Base-by-base conservation (phyloP, 78 protist genomes). In the Cavenderia fasciculata region DNA sequence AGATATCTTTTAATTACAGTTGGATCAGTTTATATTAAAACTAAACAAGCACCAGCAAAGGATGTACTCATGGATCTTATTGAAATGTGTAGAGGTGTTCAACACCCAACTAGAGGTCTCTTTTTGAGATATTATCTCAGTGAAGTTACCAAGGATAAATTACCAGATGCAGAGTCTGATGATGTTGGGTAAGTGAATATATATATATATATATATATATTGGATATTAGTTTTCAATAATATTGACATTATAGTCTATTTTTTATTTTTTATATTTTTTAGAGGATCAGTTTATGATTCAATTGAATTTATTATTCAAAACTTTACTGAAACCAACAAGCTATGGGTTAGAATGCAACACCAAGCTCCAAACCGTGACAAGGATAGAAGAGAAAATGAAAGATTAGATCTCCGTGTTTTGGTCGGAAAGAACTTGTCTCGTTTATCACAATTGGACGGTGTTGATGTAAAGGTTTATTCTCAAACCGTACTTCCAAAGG, bases 51-150 rank as follows among this genome's bases (percentile, higher is more conserved):
- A 27, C 98, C 98, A 18, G 96, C 98, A 7, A 71, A 73, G 51
- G 98, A 97, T 56, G 94, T 96, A 33, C 73, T 97, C 14, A 59
- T 61, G 46, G 99, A 98, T 65, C 88, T 98, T 27, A 98, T 97
- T 25, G 99, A 99, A 69, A 97, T 98, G 99, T 98, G 99, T 91
- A 75, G 97, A 2, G 99, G 99, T 34, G 99, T 97, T 68, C 99
- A 99, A 94, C 99, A 99, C 70, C 99, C 99, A 41, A 96, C 97
- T 56, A 90, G 99, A 18, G 99, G 99, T 36, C 94, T 99, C 10
- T 99, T 99, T 85, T 72, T 99, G 46, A 92, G 99, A 65, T 69
- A 96, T 87, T 99, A 97, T 66, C 94, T 99, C 34, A 52, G 94
- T 41, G 94, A 93, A 73, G 47, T 85, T 44, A 82, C 94, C 23